These are phyloP conservation scores for Vaccinium corymbosum DNA, from an alignment of 148 eudicot genomes.

Conservation along the genomic window DNA sequence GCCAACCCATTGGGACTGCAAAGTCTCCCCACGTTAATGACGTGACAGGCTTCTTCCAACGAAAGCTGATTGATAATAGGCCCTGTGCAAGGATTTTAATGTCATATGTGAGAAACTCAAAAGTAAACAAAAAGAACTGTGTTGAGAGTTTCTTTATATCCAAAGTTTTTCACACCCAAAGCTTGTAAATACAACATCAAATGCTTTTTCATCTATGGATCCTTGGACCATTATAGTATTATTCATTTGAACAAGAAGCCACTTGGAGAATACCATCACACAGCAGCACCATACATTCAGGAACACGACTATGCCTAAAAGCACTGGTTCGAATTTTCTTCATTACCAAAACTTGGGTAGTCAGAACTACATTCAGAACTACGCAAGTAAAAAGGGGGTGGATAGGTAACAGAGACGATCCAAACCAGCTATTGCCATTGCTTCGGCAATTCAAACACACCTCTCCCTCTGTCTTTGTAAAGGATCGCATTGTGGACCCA, in stretches of 20 bases:
- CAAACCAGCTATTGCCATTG: conserved; percentile 5
- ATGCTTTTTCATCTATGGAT: not conserved
- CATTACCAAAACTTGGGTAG: conserved; percentile 4
- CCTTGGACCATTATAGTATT: not conserved
- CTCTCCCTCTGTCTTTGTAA: not conserved
- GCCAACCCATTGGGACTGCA: no score
- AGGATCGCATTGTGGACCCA: not conserved
- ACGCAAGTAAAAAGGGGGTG: not conserved
- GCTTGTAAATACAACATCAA: not conserved
- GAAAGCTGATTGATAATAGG: no score
- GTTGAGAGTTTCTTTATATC: not conserved
- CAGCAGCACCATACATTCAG: not conserved
- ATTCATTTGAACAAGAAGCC: not conserved
- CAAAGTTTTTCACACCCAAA: conserved; percentile 5
- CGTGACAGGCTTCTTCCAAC: no score
- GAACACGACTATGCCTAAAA: not conserved
- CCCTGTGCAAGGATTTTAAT: no score
- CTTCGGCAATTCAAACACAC: conserved; percentile 5
- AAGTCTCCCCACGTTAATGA: no score
- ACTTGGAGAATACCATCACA: not conserved
- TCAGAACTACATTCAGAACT: conserved; percentile 13
- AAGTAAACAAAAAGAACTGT: not conserved
- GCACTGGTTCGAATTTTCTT: no score
- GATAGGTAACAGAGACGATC: not conserved
- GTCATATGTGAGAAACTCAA: not conserved